Evolutionary conservation across 1,284 basidiomycete species (phyloP), one percentile per base, ranked within the genome.

Genomic region (Apiotrichum sp.): DNA sequence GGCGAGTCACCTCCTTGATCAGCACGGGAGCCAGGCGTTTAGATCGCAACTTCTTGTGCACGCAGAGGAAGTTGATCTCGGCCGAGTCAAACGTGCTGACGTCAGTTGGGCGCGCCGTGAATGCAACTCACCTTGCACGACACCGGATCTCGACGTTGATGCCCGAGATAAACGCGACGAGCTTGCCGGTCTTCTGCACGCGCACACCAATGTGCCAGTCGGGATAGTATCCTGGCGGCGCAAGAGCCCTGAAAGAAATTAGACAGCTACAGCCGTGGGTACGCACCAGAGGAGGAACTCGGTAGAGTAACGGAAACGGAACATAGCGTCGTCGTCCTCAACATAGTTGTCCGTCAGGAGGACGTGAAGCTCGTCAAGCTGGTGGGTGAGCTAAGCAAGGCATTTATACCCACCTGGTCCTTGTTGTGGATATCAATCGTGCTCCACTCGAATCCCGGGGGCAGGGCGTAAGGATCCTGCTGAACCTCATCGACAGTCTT

Each of bases 161-260:
- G 43, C 90, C 96, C n/a, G 90, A 88, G 66, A 99, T 98, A 75
- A 98, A 99, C 0, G 89, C 96, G n/a, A 99, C 89, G 1, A 99
- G 82, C 75, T 95, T 97, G 76, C 88, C 85, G 65, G 87, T 91
- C 29, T 88, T 86, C 33, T 83, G 82, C 6, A 98, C 93, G 16
- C 95, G 86, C 7, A 99, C 93, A 44, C 93, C 96, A 53, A 98
- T 78, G 72, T 97, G 93, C 95, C 96, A 98, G 67, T 93, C 89
- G 65, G 87, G 86, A 67, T 84, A 78, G 75, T 92, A 98, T 4
- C 93, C 93, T 10, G 96, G 96, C 52, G 95, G 92, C 65, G 86
- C 89, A 41, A 98, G 79, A 8, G 93, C 93, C 93, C 92, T 95
- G 62, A 65, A 34, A 33, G 62, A 65, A 34, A 33, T 57, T 9